Evolutionary conservation across 768 basidiomycete species (phyloP).

Genomic region (Tylopilus balloui): DNA sequence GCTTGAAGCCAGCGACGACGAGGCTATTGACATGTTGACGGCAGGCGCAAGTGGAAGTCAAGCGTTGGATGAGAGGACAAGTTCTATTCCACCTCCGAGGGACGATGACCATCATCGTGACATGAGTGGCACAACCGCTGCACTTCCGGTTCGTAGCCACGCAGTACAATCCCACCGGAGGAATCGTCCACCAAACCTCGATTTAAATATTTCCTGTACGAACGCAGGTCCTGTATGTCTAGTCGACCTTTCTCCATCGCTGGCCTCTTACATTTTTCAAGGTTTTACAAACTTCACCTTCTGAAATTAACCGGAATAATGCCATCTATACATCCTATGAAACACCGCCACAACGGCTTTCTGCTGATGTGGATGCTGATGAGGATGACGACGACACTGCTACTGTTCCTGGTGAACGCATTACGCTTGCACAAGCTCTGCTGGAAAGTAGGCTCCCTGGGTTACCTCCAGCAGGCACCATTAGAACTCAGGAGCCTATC

Average conservation of each 20-base stretch:
- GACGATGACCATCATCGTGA: slow-evolving; percentile 20
- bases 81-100: slow-evolving; percentile 38
- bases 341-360: slow-evolving; percentile 34
- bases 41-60: slow-evolving; percentile 80
- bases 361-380: slow-evolving; percentile 42
- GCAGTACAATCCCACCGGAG: slow-evolving; percentile 38
- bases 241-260: slow-evolving; percentile 54
- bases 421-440: slow-evolving; percentile 69
- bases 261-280: slow-evolving; percentile 64
- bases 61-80: slow-evolving; percentile 79
- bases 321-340: slow-evolving; percentile 18
- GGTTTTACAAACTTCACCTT: slow-evolving; percentile 50
- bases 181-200: slow-evolving; percentile 64
- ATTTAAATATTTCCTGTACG: slow-evolving; percentile 45
- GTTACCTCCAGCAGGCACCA: slow-evolving; percentile 65
- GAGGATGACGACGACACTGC: slow-evolving; percentile 52
- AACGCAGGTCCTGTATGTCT: slow-evolving; percentile 33
- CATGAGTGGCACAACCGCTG: slow-evolving; percentile 12
- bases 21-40: slow-evolving; percentile 78
- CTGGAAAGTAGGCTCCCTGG: slow-evolving; percentile 76
- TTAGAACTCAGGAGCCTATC: slow-evolving; percentile 64
- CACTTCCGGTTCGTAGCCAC: slow-evolving; percentile 31
- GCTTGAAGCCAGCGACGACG: slow-evolving; percentile 79
- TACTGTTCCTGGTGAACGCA: slow-evolving; percentile 47
- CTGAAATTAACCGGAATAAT: slow-evolving; percentile 22